A percentile compares a stretch with the other conserved stretches of the same genome.
Conservation (phyloP, 306 rosid species). For the Castanea crenata region DNA sequence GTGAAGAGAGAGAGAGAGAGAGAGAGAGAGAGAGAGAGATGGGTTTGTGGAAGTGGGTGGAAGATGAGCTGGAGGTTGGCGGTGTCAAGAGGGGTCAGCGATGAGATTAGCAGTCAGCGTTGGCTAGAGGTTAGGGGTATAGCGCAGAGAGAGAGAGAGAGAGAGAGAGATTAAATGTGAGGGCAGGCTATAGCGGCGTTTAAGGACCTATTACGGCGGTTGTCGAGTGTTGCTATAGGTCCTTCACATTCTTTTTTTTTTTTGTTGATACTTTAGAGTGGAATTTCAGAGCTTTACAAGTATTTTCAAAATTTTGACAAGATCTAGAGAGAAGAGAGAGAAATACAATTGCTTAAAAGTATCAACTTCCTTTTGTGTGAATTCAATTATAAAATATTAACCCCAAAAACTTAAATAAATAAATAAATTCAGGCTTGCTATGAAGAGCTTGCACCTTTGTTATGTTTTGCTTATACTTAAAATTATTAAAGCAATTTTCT, state of each 20-base stretch:
- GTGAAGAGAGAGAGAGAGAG: too few species aligned
- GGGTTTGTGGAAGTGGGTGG: too few species aligned
- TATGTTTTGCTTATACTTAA: background rate
- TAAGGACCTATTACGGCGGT: too few species aligned
- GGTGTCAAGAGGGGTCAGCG: rapidly evolving
- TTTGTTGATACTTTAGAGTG: background rate
- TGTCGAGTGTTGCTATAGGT: too few species aligned
- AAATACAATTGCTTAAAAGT: constrained; percentile 36
- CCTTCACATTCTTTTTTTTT: too few species aligned
- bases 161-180: too few species aligned
- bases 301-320: constrained; percentile 15
- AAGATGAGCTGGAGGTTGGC: too few species aligned
- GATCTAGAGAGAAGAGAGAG: background rate
- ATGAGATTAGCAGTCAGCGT: too few species aligned
- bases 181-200: too few species aligned
- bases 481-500: background rate
- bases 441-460: background rate
- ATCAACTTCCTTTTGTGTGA: constrained; percentile 13
- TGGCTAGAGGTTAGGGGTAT: rapidly evolving
- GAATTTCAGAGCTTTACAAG: constrained; percentile 21
- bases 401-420: background rate
- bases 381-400: background rate
- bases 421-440: background rate
- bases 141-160: too few species aligned
- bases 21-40: too few species aligned